Conservation (phyloP, 306 rosid species). For the Trifolium pratense region DNA sequence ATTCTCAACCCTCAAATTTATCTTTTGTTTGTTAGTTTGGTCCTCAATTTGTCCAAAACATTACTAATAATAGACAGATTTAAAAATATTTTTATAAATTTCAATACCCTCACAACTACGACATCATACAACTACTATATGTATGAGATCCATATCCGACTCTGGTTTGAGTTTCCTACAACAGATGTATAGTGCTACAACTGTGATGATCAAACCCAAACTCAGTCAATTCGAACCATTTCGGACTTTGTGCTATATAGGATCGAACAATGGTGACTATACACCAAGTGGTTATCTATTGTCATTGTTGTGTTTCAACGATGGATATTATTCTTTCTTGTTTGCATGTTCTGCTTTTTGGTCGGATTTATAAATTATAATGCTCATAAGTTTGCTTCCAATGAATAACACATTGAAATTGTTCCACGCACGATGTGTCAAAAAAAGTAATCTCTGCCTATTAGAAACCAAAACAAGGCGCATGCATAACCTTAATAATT, state of each 20-base stretch:
- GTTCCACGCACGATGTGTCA: conserved; percentile 24
- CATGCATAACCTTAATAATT: conserved; percentile 35
- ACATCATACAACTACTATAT: too few species aligned
- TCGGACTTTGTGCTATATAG: not conserved
- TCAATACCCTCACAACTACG: too few species aligned
- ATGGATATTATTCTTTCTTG: conserved; percentile 42
- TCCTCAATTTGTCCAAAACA: too few species aligned
- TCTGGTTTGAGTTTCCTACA: too few species aligned
- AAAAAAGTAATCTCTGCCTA: conserved; percentile 29
- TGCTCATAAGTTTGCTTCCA: conserved; percentile 37
- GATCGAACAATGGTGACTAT: not conserved
- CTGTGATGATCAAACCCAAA: too few species aligned
- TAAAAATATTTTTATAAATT: too few species aligned
- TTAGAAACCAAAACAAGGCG: conserved; percentile 33
- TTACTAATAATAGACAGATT: too few species aligned
- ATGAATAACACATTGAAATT: conserved; percentile 17
- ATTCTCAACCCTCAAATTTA: too few species aligned
- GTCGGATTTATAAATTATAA: conserved; percentile 28
- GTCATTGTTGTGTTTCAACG: not conserved
- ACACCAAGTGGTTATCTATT: not conserved
- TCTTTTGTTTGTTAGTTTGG: too few species aligned
- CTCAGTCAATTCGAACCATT: too few species aligned
- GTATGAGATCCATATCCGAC: too few species aligned
- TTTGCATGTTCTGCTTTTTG: conserved; percentile 40
- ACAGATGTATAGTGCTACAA: too few species aligned